phyloP scores from a whole-genome alignment of 139 green algal genomes.

The Astrephomene gubernaculifera region DNA sequence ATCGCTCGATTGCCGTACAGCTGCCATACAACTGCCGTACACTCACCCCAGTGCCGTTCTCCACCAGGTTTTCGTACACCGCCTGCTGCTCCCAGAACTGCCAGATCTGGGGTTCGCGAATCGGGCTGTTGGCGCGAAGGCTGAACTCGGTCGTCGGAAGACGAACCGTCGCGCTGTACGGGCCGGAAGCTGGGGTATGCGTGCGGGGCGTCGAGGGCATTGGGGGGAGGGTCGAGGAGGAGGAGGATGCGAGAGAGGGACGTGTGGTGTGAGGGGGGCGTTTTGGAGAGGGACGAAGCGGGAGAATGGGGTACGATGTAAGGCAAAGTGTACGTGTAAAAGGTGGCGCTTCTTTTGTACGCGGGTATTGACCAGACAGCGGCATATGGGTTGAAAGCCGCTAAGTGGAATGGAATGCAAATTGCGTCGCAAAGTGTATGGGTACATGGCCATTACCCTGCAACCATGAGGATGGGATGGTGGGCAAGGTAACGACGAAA shows the following conservation, averaged over 20 bases:
- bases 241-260: not conserved
- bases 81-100: slow-evolving; percentile 85
- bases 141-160: slow-evolving; percentile 95
- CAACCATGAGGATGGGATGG: no score
- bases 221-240: not conserved
- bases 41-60: slow-evolving; percentile 67
- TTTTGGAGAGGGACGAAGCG: not conserved
- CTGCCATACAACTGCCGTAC: not conserved
- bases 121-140: slow-evolving; percentile 93
- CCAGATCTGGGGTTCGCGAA: slow-evolving; percentile 96
- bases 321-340: not conserved
- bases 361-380: no score
- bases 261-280: not conserved
- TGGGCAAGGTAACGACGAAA: no score
- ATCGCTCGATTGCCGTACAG: no score
- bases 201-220: not conserved
- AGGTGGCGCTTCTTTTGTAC: no score
- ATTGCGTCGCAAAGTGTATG: no score
- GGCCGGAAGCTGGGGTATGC: slow-evolving; percentile 30
- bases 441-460: no score
- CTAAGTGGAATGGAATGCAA: no score
- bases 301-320: not conserved
- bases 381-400: no score
- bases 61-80: slow-evolving; percentile 80
- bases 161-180: slow-evolving; percentile 90